These are phyloP conservation scores for Mayamaea pseudoterrestris DNA, from an alignment of 108 stramenopile genomes.

Conservation along the genomic window DNA sequence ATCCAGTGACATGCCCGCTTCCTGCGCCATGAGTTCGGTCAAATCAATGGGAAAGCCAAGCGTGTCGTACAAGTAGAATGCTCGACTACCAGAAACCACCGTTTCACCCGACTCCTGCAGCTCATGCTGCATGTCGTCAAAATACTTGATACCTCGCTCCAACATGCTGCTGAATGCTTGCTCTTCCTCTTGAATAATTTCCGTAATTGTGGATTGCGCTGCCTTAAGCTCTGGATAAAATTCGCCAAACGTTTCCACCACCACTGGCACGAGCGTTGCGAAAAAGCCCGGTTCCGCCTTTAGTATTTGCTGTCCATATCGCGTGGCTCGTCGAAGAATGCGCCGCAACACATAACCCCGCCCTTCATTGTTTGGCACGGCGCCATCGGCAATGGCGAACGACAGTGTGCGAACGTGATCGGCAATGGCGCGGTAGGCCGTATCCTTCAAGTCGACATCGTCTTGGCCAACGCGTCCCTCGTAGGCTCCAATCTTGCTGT, in stretches of 20 bases:
- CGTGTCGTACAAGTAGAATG: slow-evolving; percentile 92
- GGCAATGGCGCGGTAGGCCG: slow-evolving; percentile 95
- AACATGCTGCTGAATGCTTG: slow-evolving; percentile 87
- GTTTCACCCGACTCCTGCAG: slow-evolving; percentile 27
- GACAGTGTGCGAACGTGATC: slow-evolving; percentile 93
- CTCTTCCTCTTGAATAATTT: slow-evolving; percentile 89
- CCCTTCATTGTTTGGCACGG: slow-evolving; percentile 91
- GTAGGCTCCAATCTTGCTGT: slow-evolving; percentile 47
- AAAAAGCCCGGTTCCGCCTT: slow-evolving; percentile 90
- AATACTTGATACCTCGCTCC: slow-evolving; percentile 88
- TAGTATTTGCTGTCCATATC: slow-evolving; percentile 94
- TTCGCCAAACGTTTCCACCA: slow-evolving; percentile 86
- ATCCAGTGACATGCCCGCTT: slow-evolving; percentile 85
- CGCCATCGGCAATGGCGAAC: slow-evolving; percentile 97
- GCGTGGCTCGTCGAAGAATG: slow-evolving; percentile 88
- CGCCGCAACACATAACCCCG: slow-evolving; percentile 94
- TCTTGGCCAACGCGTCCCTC: slow-evolving; percentile 75
- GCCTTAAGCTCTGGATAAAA: slow-evolving; percentile 86
- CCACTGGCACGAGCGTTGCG: slow-evolving; percentile 74
- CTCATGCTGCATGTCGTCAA: slow-evolving; percentile 68
- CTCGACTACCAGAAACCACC: slow-evolving; percentile 76
- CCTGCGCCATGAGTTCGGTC: slow-evolving; percentile 96
- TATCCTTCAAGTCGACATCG: slow-evolving; percentile 80
- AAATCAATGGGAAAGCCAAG: slow-evolving; percentile 97
- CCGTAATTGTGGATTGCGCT: slow-evolving; percentile 64